Conservation (phyloP, 495 filamentous ascomycete genomes). For the Podospora australis region DNA sequence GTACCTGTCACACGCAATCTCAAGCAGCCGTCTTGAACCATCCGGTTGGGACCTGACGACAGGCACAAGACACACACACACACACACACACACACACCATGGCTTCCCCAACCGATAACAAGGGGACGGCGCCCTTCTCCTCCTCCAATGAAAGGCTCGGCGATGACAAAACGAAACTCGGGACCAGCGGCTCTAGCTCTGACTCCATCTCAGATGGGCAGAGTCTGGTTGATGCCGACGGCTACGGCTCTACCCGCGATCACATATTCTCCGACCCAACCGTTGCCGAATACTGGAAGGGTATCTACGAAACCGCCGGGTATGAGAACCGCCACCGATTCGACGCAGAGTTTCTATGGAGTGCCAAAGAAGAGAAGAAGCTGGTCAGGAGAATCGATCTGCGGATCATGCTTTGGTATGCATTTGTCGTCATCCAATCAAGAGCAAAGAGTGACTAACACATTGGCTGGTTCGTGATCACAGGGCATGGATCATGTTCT, state of each 20-base stretch:
- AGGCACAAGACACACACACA: too few species aligned
- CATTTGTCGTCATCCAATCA: neutral
- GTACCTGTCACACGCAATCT: too few species aligned
- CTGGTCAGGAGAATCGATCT: constrained; percentile 42
- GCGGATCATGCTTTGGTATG: constrained; percentile 25
- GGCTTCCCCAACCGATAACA: too few species aligned
- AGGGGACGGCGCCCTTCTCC: neutral
- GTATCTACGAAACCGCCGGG: constrained; percentile 27
- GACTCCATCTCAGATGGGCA: constrained; percentile 1
- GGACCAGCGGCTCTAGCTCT: neutral
- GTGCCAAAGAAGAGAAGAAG: constrained; percentile 40
- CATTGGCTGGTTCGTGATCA: neutral
- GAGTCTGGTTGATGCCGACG: constrained; percentile 10
- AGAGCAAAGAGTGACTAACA: neutral
- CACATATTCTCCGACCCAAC: constrained; percentile 27
- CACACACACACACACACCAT: too few species aligned
- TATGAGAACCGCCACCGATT: constrained; percentile 55
- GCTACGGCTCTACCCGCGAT: constrained; percentile 29
- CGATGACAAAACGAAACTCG: neutral
- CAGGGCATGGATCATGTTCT: constrained; percentile 41
- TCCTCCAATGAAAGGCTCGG: neutral
- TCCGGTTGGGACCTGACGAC: constrained; percentile 28
- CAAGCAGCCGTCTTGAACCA: too few species aligned
- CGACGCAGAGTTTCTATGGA: constrained; percentile 44
- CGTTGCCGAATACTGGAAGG: constrained; percentile 23